Conservation (phyloP, 257 asterid species). For the Penstemon davidsonii region DNA sequence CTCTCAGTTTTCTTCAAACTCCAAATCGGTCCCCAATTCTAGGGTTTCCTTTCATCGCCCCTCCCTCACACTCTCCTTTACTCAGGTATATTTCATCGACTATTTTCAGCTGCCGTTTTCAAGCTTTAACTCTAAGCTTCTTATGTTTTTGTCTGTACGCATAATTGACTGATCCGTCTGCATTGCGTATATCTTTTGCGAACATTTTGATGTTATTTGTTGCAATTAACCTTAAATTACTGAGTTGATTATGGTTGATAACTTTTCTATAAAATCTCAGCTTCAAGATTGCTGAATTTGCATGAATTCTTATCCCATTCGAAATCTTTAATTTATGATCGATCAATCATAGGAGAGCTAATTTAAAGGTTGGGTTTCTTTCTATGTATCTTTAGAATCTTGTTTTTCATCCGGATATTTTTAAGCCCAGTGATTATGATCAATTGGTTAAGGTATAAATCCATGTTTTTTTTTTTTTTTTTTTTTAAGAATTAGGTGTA, state of each 20-base stretch:
- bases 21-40: constrained; percentile 52
- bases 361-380: constrained; percentile 13
- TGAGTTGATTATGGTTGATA: no score
- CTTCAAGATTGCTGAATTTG: constrained; percentile 1
- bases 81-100: constrained; percentile 40
- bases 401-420: not conserved
- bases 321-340: constrained; percentile 12
- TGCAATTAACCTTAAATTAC: no score
- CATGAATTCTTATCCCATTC: not conserved
- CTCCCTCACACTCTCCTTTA: constrained; percentile 31
- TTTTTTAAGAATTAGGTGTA: no score
- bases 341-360: constrained; percentile 13
- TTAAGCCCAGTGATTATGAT: not conserved
- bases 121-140: constrained; percentile 3
- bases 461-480: no score
- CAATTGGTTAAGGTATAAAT: no score
- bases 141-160: constrained; percentile 10
- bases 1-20: constrained; percentile 39
- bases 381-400: not conserved
- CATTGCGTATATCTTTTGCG: not conserved
- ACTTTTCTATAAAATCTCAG: constrained; percentile 5
- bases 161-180: constrained; percentile 16
- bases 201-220: no score
- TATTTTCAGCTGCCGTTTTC: constrained; percentile 13
- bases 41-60: constrained; percentile 56